phyloP scores from a whole-genome alignment of 2,329 filamentous ascomycete genomes.

The Nothomitra cinnamomea region DNA sequence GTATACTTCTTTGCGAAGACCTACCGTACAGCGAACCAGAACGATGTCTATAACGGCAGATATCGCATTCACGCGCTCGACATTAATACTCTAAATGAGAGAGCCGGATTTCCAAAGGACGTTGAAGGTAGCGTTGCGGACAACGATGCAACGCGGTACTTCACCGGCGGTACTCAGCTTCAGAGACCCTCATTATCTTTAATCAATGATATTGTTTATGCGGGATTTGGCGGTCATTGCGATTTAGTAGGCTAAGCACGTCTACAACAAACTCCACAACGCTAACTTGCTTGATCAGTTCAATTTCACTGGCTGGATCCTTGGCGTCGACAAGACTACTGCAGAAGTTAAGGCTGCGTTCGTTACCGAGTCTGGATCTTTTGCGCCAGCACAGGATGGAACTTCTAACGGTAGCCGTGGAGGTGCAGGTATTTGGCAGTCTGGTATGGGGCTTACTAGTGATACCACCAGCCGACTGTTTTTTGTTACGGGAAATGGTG shows the following conservation, averaged over 20 bases:
- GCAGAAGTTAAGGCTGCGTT: constrained; percentile 15
- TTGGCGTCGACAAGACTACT: constrained; percentile 30
- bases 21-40: constrained; percentile 15
- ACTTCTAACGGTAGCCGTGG: constrained; percentile 9
- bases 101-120: constrained; percentile 28
- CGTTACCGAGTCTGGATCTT: constrained; percentile 11
- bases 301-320: constrained; percentile 37
- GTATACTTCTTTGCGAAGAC: constrained; percentile 17
- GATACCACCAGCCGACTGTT: constrained; percentile 15
- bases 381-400: constrained; percentile 6
- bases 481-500: constrained; percentile 17
- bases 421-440: constrained; percentile 15
- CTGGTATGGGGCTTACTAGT: constrained; percentile 15
- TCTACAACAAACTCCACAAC: background rate
- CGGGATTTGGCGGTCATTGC: constrained; percentile 37
- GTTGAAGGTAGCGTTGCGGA: constrained; percentile 30
- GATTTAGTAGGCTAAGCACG: constrained; percentile 20
- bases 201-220: constrained; percentile 31
- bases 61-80: constrained; percentile 26
- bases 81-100: constrained; percentile 23
- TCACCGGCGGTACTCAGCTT: constrained; percentile 34
- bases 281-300: constrained; percentile 16
- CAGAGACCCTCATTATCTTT: constrained; percentile 33
- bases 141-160: constrained; percentile 31
- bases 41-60: constrained; percentile 21